These are phyloP conservation scores for Fusarium hostae DNA, from an alignment of 2,329 filamentous ascomycete species.

Conservation along the genomic window DNA sequence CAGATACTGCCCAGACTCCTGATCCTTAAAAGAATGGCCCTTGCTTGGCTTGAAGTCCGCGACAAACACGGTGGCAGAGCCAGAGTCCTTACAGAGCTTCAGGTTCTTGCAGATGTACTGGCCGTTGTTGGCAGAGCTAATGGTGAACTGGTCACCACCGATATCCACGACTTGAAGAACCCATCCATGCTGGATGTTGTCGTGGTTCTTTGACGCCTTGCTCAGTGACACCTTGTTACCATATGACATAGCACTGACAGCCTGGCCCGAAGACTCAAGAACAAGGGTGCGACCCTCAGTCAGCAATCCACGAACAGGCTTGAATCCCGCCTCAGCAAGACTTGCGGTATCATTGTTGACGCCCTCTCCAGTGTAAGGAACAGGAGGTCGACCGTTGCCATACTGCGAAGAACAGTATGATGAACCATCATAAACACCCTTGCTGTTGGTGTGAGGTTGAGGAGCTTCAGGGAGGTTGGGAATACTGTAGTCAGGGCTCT, in stretches of 20 bases:
- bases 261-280: neutral
- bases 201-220: neutral
- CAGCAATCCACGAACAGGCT: neutral
- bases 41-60: neutral
- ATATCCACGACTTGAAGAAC: neutral
- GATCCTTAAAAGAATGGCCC: neutral
- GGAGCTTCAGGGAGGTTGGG: neutral
- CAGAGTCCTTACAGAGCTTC: neutral
- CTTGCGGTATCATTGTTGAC: neutral
- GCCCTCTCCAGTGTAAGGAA: neutral
- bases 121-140: neutral
- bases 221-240: neutral
- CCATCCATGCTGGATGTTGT: neutral
- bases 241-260: neutral
- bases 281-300: neutral
- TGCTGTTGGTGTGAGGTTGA: neutral
- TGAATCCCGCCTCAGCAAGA: neutral
- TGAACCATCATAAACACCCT: constrained; percentile 8
- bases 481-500: neutral
- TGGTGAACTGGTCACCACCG: neutral
- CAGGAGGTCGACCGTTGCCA: neutral
- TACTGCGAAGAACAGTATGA: neutral
- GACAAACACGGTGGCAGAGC: neutral
- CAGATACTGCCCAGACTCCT: neutral
- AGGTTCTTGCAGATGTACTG: neutral